These are phyloP conservation scores for Xylaria multiplex DNA, from an alignment of 2,329 filamentous ascomycete species.

Conservation along the genomic window DNA sequence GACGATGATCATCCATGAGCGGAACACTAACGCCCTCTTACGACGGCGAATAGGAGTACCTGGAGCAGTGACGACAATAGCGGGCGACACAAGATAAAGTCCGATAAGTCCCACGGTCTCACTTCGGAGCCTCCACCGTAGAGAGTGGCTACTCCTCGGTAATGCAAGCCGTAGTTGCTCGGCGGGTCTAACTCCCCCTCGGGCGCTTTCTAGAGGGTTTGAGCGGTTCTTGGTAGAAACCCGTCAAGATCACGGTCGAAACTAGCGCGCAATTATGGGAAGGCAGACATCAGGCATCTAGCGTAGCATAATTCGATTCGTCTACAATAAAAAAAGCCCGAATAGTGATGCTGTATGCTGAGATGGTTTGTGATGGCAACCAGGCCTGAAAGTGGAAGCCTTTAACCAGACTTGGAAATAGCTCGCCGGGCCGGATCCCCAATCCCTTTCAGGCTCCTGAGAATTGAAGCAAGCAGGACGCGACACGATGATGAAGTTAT, in stretches of 20 bases:
- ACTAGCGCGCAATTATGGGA: too few relatives aligned
- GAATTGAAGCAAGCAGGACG: slow-evolving; percentile 11
- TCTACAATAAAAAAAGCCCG: background rate
- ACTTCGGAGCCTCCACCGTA: slow-evolving; percentile 2
- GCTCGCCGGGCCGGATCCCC: background rate
- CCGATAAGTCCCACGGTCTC: slow-evolving; percentile 17
- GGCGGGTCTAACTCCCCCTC: slow-evolving; percentile 1
- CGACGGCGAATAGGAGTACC: background rate
- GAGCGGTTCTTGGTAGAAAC: too few relatives aligned
- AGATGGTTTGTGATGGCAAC: too few relatives aligned
- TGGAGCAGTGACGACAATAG: background rate
- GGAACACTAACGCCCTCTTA: background rate
- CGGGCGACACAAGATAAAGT: slow-evolving; percentile 16
- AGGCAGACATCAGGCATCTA: background rate
- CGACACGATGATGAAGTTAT: background rate
- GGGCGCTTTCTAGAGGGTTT: background rate
- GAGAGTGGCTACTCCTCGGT: background rate
- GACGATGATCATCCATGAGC: slow-evolving; percentile 25
- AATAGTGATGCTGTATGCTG: too few relatives aligned
- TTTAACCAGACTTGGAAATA: too few relatives aligned
- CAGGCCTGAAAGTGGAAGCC: too few relatives aligned
- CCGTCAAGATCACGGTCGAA: too few relatives aligned
- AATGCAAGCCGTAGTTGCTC: slow-evolving; percentile 6
- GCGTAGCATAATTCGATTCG: background rate
- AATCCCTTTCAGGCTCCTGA: slow-evolving; percentile 9